A percentile compares a stretch with the other conserved stretches of the same genome.
These are phyloP conservation scores for Xylariales sp. DNA, from an alignment of 2,329 filamentous ascomycete species.

Conservation along the genomic window DNA sequence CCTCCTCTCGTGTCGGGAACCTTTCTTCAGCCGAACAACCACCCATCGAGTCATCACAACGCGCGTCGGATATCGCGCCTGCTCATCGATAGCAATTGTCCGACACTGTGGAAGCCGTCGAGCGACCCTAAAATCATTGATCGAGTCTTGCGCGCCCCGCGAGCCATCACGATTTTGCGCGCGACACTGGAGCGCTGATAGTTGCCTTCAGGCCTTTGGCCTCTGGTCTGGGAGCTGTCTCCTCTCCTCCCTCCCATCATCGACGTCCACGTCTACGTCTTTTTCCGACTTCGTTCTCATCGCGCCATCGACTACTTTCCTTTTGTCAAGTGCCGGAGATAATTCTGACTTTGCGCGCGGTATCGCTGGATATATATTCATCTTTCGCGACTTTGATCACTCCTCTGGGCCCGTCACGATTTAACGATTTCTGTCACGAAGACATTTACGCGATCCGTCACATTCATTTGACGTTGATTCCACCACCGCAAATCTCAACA, in stretches of 20 bases:
- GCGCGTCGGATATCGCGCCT: slow-evolving; percentile 49
- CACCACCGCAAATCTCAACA: no score
- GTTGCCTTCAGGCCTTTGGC: slow-evolving; percentile 35
- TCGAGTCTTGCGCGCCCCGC: slow-evolving; percentile 14
- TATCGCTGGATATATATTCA: no score
- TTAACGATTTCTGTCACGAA: slow-evolving; percentile 5
- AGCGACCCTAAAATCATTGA: slow-evolving; percentile 13
- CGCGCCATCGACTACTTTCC: not conserved
- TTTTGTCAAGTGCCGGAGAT: not conserved
- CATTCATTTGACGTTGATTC: no score
- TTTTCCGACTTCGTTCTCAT: not conserved
- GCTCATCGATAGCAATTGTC: slow-evolving; percentile 24
- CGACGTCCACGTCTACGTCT: not conserved
- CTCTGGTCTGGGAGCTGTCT: slow-evolving; percentile 21
- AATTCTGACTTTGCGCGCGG: not conserved
- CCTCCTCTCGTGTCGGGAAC: no score
- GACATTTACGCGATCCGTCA: no score
- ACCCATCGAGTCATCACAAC: slow-evolving; percentile 35
- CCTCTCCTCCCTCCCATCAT: slow-evolving; percentile 17
- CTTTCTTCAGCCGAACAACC: slow-evolving; percentile 6
- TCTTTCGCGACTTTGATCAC: slow-evolving; percentile 17
- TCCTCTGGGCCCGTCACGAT: slow-evolving; percentile 6
- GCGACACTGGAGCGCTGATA: slow-evolving; percentile 22
- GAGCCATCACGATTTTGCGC: slow-evolving; percentile 23
- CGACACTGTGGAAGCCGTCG: slow-evolving; percentile 27